Base-by-base conservation (phyloP, 2,329 filamentous ascomycete species). In the Arthroderma sp. region DNA sequence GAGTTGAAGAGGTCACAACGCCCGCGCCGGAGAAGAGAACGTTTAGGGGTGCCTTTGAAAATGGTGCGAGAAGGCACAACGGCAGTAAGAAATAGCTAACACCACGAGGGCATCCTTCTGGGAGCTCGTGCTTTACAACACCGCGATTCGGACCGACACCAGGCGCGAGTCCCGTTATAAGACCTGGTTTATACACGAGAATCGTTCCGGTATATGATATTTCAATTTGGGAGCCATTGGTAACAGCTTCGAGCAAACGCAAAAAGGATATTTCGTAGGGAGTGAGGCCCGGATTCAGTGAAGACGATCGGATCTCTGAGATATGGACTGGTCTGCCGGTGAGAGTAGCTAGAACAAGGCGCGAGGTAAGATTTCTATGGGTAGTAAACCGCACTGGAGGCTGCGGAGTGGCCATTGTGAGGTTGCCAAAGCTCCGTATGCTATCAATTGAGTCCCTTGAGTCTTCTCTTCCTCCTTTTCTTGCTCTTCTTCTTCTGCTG, bases 171-270 rank as follows among this genome's bases (percentile, higher is more conserved):
- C 91, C 91, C 0, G 86, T 91, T 57, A 98, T 93, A 36, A 98
- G 72, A 32, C 91, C 91, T 0, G 91, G 91, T 53, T 85, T 83
- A 68, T 93, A 98, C 33, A 88, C 82, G 45, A 98, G 77, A 1
- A 86, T 88, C 0, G 91, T 96, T 60, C 91, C 91, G 1, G 87
- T 95, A 68, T 94, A 91, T 7, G 87, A 94, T 55, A 98, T 94
- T 58, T 95, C 88, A 68, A 96, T 86, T 45, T 83, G 80, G 47
- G 84, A 85, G 66, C 91, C 91, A 71, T 98, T 98, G 58, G 91
- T 98, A 56, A 98, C 75, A 54, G 86, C 77, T 65, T 96, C 91
- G 58, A 98, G 80, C 11, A 98, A 83, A 46, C 91, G 88, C 30
- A 98, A 76, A 65, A 98, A 89, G 39, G 91, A 96, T 57, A 96